Base-by-base conservation (phyloP, 2,329 filamentous ascomycete genomes). In the Aspergillus hortae region DNA sequence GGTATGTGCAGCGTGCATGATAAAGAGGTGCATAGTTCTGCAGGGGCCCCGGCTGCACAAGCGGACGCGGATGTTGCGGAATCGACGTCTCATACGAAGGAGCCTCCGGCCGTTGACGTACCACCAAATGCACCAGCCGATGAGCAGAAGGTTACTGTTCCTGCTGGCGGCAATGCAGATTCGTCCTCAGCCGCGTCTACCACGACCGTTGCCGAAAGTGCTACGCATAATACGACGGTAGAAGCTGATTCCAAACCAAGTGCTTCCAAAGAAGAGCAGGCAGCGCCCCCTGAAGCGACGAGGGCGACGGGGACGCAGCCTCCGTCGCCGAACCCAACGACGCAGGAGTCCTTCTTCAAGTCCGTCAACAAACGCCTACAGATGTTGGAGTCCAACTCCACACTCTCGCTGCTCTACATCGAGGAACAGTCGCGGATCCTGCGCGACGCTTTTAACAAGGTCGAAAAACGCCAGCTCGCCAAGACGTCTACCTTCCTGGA, bases 341-440 rank as follows among this genome's bases (percentile, higher is more conserved):
- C 95, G 1, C 94, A 99, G 70, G 94, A 99, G 68, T 94, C 89
- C 1, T 97, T 99, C 72, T 99, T 96, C 80, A 97, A 97, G 69
- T 90, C 91, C 4, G 87, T 97, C 7, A 90, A 92, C 57, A 97
- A 97, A 71, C 89, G 94, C 1, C 80, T 99, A 4, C 89, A 92
- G 58, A 86, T 92, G 61, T 84, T 97, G 6, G 94, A 99, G 70
- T 84, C 89, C 14, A 99, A 97, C 68, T 90, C 92, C 10, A 95
- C 92, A 0, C 79, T 97, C 10, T 96, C 92, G 0, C 77, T 97
- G 7, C 89, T 96, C 64, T 99, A 99, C 66, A 95, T 99, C 54
- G 92, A 97, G 73, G 91, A 96, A 54, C 94, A 97, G 68, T 96
- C 92, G 4, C 87, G 86, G 45, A 90, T 95, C 56, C 78, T 97